phyloP scores from a whole-genome alignment of 441 rosid genomes.

The Raphanus hybrid region DNA sequence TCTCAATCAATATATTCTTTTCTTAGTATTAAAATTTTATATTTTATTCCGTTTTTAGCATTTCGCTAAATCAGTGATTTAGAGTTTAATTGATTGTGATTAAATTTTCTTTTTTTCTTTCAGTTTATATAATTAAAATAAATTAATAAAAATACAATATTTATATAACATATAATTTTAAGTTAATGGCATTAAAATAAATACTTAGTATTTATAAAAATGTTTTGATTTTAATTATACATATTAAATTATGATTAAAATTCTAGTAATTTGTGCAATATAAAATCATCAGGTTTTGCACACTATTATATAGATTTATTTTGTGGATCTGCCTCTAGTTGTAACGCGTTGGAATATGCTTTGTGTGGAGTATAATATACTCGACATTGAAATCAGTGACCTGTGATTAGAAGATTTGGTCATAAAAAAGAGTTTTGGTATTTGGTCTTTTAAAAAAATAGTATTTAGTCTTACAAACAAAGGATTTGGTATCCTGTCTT shows the following conservation, averaged over 20 bases:
- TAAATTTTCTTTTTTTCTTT: background rate
- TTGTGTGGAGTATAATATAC: background rate
- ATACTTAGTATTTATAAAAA: no score
- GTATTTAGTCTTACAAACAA: background rate
- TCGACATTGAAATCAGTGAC: background rate
- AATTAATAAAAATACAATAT: no score
- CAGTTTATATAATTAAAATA: background rate
- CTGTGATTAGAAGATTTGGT: background rate
- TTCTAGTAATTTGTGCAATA: background rate
- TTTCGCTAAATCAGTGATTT: background rate
- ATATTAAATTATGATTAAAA: background rate
- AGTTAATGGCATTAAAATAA: background rate
- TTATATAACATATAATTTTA: no score
- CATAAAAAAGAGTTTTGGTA: background rate
- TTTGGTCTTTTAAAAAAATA: background rate
- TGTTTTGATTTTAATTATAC: no score
- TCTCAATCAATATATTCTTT: no score
- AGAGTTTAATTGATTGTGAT: background rate
- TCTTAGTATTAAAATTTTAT: no score
- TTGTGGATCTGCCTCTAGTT: background rate
- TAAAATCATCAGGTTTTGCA: background rate
- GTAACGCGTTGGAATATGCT: background rate
- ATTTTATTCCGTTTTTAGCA: background rate
- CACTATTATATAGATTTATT: background rate
- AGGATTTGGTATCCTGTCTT: background rate